Conservation (phyloP, 2,329 filamentous ascomycete genomes). For the Cyclaneusma minus region DNA sequence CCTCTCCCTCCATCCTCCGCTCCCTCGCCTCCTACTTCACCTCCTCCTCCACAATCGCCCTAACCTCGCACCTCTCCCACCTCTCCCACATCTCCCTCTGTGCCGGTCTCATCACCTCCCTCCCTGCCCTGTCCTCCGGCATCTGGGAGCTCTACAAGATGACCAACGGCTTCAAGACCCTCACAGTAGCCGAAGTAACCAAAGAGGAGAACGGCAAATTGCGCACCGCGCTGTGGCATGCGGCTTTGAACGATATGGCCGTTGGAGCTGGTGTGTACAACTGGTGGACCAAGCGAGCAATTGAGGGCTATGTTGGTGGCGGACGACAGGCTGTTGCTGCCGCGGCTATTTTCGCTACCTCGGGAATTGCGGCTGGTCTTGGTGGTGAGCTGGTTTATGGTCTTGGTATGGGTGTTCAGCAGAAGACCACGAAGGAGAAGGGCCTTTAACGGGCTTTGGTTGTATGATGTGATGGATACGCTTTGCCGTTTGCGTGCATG, state of each 20-base stretch:
- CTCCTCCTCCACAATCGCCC: background rate
- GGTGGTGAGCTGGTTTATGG: too few species aligned
- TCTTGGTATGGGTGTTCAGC: too few species aligned
- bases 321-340: too few species aligned
- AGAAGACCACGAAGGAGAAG: too few species aligned
- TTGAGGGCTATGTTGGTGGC: background rate
- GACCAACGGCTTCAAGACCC: constrained; percentile 5
- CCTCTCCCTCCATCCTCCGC: constrained; percentile 1
- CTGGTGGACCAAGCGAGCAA: constrained; percentile 1
- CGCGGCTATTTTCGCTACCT: too few species aligned
- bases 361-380: too few species aligned
- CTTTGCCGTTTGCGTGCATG: too few species aligned
- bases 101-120: constrained; percentile 5
- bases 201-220: background rate
- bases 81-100: constrained; percentile 5
- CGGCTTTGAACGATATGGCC: constrained; percentile 6
- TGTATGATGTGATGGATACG: too few species aligned
- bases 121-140: constrained; percentile 6
- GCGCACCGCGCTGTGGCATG: background rate
- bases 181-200: too few species aligned
- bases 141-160: constrained; percentile 5
- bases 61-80: constrained; percentile 4
- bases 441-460: too few species aligned
- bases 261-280: constrained; percentile 6
- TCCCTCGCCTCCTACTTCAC: background rate